These are phyloP conservation scores for Fusarium zealandicum DNA, from an alignment of 2,329 filamentous ascomycete genomes.

Conservation along the genomic window DNA sequence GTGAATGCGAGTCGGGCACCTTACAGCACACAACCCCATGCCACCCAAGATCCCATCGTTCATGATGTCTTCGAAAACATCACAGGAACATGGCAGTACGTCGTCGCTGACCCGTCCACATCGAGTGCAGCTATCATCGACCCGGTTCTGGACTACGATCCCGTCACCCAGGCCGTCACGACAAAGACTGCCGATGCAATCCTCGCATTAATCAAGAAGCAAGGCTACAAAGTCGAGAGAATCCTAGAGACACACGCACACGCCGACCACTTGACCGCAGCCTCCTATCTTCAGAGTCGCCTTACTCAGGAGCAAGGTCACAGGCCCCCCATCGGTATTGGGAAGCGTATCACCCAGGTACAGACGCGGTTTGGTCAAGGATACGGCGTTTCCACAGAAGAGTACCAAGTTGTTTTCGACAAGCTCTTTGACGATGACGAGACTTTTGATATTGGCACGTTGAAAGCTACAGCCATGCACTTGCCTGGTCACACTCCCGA, in stretches of 20 bases:
- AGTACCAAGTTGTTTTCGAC: slow-evolving; percentile 59
- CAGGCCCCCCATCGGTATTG: slow-evolving; percentile 60
- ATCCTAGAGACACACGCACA: slow-evolving; percentile 71
- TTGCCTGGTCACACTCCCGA: slow-evolving; percentile 69
- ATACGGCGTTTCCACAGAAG: slow-evolving; percentile 54
- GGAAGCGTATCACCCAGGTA: slow-evolving; percentile 59
- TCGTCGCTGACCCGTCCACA: slow-evolving; percentile 62
- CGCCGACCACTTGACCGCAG: slow-evolving; percentile 67
- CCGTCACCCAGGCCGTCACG: slow-evolving; percentile 49
- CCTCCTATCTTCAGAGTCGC: slow-evolving; percentile 61
- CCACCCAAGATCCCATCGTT: neutral
- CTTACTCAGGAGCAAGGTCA: slow-evolving; percentile 47
- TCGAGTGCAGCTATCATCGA: slow-evolving; percentile 64
- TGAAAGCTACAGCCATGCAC: slow-evolving; percentile 57
- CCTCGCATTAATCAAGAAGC: slow-evolving; percentile 51
- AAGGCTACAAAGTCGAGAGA: slow-evolving; percentile 56
- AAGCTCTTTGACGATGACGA: slow-evolving; percentile 62
- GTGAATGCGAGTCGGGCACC: neutral
- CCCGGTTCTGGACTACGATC: slow-evolving; percentile 65
- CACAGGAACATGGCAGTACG: slow-evolving; percentile 66
- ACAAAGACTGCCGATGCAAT: slow-evolving; percentile 62
- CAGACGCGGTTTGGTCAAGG: slow-evolving; percentile 57
- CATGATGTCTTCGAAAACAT: slow-evolving; percentile 31
- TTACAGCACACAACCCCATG: neutral
- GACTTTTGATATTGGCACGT: slow-evolving; percentile 56